These are phyloP conservation scores for Pseudocercospora ulei DNA, from an alignment of 2,329 filamentous ascomycete species.

Conservation along the genomic window DNA sequence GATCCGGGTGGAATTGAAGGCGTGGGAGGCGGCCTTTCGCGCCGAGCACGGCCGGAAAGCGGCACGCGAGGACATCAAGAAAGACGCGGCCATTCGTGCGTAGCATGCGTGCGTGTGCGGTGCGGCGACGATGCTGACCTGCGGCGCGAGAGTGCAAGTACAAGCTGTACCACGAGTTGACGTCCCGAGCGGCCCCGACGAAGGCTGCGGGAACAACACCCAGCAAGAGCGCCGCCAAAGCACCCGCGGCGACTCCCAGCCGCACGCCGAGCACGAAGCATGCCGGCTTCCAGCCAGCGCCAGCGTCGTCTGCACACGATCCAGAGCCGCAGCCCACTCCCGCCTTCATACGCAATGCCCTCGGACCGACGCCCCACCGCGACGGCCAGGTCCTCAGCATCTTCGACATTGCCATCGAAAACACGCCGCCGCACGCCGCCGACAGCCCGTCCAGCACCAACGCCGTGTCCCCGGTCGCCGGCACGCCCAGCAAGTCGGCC, in stretches of 20 bases:
- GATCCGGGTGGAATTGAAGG: conserved; percentile 61
- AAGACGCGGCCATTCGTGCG: conserved; percentile 59
- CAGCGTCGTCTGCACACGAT: conserved; percentile 23
- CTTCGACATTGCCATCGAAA: conserved; percentile 56
- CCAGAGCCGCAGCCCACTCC: conserved; percentile 29
- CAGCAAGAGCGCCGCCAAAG: conserved; percentile 19
- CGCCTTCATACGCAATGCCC: conserved; percentile 29
- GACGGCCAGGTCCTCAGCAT: conserved; percentile 67
- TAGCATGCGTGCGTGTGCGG: no score
- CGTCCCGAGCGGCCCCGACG: conserved; percentile 35
- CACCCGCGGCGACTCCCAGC: conserved; percentile 17
- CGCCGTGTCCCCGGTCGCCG: conserved; percentile 31
- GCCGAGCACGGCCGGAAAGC: conserved; percentile 56
- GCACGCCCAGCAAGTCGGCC: conserved; percentile 36
- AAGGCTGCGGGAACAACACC: conserved; percentile 40
- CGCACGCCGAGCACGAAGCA: conserved; percentile 20
- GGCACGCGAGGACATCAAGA: conserved; percentile 64
- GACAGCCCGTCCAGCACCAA: conserved; percentile 21
- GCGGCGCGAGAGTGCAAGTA: conserved; percentile 56
- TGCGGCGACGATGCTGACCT: conserved; percentile 7
- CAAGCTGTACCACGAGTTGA: conserved; percentile 63
- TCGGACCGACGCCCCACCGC: conserved; percentile 71
- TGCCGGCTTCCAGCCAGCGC: background rate
- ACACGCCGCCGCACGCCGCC: conserved; percentile 5
- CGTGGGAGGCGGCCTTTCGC: conserved; percentile 62